Evolutionary conservation across 75 land plant genomes (phyloP).

Genomic region (Selaginella tamariscina): DNA sequence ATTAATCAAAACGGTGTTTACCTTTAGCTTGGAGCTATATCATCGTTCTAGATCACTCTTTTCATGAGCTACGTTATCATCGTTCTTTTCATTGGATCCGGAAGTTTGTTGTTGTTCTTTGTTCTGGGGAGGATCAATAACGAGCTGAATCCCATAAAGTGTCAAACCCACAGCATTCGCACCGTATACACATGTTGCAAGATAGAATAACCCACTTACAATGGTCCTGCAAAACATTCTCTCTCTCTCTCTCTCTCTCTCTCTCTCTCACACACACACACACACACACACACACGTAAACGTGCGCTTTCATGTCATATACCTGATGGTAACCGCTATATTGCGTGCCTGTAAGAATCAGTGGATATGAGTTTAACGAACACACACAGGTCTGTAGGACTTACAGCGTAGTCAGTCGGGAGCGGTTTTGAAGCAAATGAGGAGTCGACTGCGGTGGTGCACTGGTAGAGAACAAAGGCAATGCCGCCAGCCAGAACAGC

Average conservation of each 20-base stretch:
- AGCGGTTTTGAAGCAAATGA: background rate
- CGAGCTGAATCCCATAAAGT: background rate
- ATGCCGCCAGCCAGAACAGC: background rate
- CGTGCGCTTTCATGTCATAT: too few species aligned
- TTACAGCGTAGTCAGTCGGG: background rate
- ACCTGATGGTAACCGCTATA: background rate
- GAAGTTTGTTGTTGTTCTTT: too few species aligned
- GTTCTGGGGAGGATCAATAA: slow-evolving; percentile 10
- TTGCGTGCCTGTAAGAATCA: background rate
- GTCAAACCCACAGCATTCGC: background rate
- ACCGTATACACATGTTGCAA: background rate
- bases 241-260: too few species aligned
- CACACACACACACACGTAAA: too few species aligned
- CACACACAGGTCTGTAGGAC: background rate
- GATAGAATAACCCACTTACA: background rate
- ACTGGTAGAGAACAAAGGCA: background rate
- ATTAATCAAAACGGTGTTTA: too few species aligned
- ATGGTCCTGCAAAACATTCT: background rate
- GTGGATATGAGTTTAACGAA: background rate
- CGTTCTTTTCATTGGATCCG: too few species aligned
- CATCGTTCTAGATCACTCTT: too few species aligned
- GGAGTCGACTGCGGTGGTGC: background rate
- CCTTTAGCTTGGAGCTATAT: too few species aligned
- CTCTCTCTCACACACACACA: too few species aligned
- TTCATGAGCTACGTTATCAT: too few species aligned